Base-by-base conservation (phyloP, 768 basidiomycete species). In the Tylopilus vinaceipallidus region DNA sequence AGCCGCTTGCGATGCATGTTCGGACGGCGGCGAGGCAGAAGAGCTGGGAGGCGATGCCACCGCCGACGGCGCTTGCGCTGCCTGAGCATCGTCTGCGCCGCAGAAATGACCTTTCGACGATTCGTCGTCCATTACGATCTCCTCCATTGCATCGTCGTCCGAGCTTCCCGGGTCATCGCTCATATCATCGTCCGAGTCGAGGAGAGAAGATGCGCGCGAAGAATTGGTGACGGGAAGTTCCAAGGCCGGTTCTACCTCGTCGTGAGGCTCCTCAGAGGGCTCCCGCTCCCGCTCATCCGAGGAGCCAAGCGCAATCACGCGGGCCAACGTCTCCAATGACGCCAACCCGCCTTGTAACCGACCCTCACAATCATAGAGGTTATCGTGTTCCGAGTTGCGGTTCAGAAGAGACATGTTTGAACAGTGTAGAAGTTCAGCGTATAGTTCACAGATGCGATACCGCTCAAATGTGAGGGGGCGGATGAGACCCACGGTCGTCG, bases 341-440 rank as follows among this genome's bases (percentile, higher is more conserved):
- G 82, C 73, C 11, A 97, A 70, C 6, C 95, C 95, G n/a, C 93
- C 93, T 57, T 86, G 83, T 36, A 99, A 71, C 23, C 90, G 82
- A 17, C 95, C 95, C 45, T 91, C 82, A 2, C 75, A 72, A 61
- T 91, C 91, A 67, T 92, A 94, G n/a, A 84, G 72, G 20, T 81
- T 76, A 39, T 81, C 79, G 47, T 78, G 83, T 40, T 86, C 83
- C 0, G 79, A 63, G 1, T 80, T 70, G 10, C 97, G 90, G 65
- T 98, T 98, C 23, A 98, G 76, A 20, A 98, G 79, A 6, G 90
- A 85, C 95, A 99, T 98, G 62, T 97, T 98, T 16, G 97, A 98
- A 66, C 94, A 97, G 63, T 99, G 97, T 22, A 98, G 73, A 6
- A 99, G 82, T 65, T 99, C 97, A 17, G 95, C 97, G 60, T 95